Evolutionary conservation across 306 rosid species (phyloP).

Genomic region (Pachyrhizus erosus): DNA sequence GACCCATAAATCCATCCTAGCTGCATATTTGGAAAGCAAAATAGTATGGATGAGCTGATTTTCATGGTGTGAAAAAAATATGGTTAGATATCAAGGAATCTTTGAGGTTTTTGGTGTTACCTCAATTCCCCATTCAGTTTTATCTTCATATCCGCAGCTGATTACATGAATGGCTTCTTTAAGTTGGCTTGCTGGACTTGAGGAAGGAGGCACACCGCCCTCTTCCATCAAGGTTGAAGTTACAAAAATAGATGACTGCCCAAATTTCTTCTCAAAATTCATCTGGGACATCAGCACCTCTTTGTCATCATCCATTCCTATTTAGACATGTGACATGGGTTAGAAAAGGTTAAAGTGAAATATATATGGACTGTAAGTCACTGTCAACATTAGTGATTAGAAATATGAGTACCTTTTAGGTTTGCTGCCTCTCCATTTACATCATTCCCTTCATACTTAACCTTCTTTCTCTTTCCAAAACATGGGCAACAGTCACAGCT

Average conservation of each 20-base stretch:
- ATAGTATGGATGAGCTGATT: constrained; percentile 32
- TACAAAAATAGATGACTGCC: constrained; percentile 92
- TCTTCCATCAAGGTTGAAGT: constrained; percentile 93
- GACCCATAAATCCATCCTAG: constrained; percentile 98
- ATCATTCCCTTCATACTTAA: constrained; percentile 62
- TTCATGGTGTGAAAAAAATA: constrained; percentile 28
- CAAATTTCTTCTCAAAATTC: constrained; percentile 91
- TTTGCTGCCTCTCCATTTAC: constrained; percentile 69
- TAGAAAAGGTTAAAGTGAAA: constrained; percentile 24
- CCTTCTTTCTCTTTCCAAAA: constrained; percentile 86
- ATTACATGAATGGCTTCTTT: constrained; percentile 96
- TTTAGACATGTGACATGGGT: constrained; percentile 6
- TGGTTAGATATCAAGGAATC: constrained; percentile 33
- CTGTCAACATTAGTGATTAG: constrained; percentile 11
- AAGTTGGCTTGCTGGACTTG: constrained; percentile 83
- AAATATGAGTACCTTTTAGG: constrained; percentile 58
- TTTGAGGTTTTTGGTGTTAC: constrained; percentile 51
- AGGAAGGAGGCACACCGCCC: constrained; percentile 95
- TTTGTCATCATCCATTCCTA: constrained; percentile 79
- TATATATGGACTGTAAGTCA: constrained; percentile 20
- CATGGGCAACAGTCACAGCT: constrained; percentile 96
- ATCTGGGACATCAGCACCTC: constrained; percentile 87
- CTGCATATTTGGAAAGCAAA: constrained; percentile 56
- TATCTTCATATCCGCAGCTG: constrained; percentile 96
- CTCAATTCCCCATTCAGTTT: constrained; percentile 97